phyloP scores from a whole-genome alignment of 805 yeast species.

The Candida methanosorbosa region DNA sequence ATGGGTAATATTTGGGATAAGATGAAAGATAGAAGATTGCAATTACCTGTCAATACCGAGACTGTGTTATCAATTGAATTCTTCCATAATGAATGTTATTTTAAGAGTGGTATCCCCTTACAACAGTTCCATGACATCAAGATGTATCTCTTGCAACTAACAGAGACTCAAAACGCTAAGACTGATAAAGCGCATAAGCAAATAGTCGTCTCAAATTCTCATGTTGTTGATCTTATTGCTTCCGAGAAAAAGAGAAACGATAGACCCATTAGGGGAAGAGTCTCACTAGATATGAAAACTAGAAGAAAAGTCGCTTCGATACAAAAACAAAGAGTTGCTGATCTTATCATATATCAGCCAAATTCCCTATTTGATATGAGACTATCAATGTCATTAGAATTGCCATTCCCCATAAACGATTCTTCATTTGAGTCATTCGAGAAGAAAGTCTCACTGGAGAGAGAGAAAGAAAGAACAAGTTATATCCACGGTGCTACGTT shows the following conservation, averaged over 20 bases:
- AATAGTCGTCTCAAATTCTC: slow-evolving; percentile 53
- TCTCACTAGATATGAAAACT: slow-evolving; percentile 60
- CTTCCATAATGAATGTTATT: slow-evolving; percentile 43
- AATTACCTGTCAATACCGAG: slow-evolving; percentile 62
- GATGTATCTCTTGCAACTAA: slow-evolving; percentile 46
- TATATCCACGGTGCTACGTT: slow-evolving; percentile 68
- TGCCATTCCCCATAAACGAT: slow-evolving; percentile 51
- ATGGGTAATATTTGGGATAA: slow-evolving; percentile 66
- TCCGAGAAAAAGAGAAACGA: slow-evolving; percentile 56
- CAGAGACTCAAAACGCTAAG: slow-evolving; percentile 38
- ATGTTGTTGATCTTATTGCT: slow-evolving; percentile 54
- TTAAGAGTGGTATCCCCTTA: slow-evolving; percentile 60
- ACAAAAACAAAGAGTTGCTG: slow-evolving; percentile 66
- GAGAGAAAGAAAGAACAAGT: slow-evolving; percentile 68
- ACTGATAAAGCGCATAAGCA: slow-evolving; percentile 23
- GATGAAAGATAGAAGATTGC: slow-evolving; percentile 50
- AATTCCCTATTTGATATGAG: slow-evolving; percentile 71
- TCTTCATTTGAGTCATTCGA: slow-evolving; percentile 45
- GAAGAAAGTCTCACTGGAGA: slow-evolving; percentile 38
- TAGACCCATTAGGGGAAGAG: slow-evolving; percentile 54
- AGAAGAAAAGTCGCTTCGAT: slow-evolving; percentile 62
- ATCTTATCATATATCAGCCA: slow-evolving; percentile 65
- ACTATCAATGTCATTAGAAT: slow-evolving; percentile 67
- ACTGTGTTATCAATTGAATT: slow-evolving; percentile 42
- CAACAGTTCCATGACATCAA: slow-evolving; percentile 50